These are phyloP conservation scores for Haplosporangium gracile DNA, from an alignment of 192 early-diverging fungal species.

Conservation along the genomic window DNA sequence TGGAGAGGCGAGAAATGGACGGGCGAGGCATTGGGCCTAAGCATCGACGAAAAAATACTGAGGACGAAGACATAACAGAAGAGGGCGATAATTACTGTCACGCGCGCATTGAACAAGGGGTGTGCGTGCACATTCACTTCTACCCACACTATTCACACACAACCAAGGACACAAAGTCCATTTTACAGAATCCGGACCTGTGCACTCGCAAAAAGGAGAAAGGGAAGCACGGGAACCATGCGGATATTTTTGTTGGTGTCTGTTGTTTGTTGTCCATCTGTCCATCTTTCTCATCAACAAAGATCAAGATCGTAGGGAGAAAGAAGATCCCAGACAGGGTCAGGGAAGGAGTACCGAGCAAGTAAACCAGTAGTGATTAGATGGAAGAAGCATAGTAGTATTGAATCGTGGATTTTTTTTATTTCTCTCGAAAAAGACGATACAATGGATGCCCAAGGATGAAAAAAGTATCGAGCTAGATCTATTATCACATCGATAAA, in stretches of 20 bases:
- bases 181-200: background rate
- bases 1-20: background rate
- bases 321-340: too few species aligned
- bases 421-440: constrained; percentile 26
- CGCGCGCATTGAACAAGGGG: constrained; percentile 2
- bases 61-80: background rate
- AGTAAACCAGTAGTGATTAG: background rate
- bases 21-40: background rate
- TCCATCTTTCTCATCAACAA: too few species aligned
- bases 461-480: constrained; percentile 12
- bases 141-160: background rate
- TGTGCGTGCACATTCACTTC: background rate
- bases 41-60: background rate
- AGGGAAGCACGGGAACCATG: background rate
- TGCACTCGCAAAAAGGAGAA: background rate
- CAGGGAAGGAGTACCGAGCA: background rate
- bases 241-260: background rate
- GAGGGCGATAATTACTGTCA: background rate
- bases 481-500: constrained; percentile 12
- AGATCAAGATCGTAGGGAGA: too few species aligned
- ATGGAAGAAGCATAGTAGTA: background rate
- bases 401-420: constrained; percentile 23
- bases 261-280: too few species aligned
- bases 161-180: background rate
- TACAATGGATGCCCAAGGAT: constrained; percentile 34